These are phyloP conservation scores for Allium fistulosum DNA, from an alignment of 106 monocot genomes.

Conservation along the genomic window DNA sequence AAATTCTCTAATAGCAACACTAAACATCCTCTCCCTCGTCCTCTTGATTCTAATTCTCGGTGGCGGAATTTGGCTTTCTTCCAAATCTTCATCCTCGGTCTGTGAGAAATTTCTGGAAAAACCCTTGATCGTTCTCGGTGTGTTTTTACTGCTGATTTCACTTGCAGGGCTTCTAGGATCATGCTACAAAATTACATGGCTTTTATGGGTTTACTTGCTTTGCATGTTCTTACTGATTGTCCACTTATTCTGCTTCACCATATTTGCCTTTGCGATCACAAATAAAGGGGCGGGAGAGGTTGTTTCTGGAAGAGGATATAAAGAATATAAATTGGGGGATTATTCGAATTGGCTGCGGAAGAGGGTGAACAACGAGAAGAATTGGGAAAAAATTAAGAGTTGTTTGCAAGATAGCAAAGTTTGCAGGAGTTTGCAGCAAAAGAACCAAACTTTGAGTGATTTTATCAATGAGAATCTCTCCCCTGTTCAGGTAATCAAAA, in stretches of 20 bases:
- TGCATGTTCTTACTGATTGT: conserved; percentile 38
- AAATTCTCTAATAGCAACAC: conserved; percentile 21
- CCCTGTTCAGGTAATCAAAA: conserved; percentile 39
- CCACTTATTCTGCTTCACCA: conserved; percentile 29
- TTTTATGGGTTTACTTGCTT: conserved; percentile 45
- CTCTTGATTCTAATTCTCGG: conserved; percentile 20
- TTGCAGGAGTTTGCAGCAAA: conserved; percentile 36
- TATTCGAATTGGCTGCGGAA: conserved; percentile 63
- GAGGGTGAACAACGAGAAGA: conserved; percentile 22
- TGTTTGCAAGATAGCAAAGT: conserved; percentile 42
- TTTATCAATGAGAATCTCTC: conserved; percentile 46
- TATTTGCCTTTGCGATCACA: conserved; percentile 60
- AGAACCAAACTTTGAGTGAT: conserved; percentile 26
- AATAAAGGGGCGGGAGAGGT: conserved; percentile 44
- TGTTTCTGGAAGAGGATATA: conserved; percentile 41
- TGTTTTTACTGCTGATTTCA: conserved; percentile 25
- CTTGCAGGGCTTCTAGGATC: conserved; percentile 31
- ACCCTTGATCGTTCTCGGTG: conserved; percentile 27
- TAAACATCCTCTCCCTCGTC: conserved; percentile 23
- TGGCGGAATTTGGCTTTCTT: conserved; percentile 21
- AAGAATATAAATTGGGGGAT: conserved; percentile 55
- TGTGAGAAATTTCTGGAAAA: conserved; percentile 28
- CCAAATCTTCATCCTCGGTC: conserved; percentile 8
- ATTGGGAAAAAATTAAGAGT: conserved; percentile 55
- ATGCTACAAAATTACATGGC: conserved; percentile 25